Percentiles rank a stretch among this genome's conserved stretches.
Evolutionary conservation across 257 asterid genomes (phyloP).

Genomic region (Scutellaria minor): DNA sequence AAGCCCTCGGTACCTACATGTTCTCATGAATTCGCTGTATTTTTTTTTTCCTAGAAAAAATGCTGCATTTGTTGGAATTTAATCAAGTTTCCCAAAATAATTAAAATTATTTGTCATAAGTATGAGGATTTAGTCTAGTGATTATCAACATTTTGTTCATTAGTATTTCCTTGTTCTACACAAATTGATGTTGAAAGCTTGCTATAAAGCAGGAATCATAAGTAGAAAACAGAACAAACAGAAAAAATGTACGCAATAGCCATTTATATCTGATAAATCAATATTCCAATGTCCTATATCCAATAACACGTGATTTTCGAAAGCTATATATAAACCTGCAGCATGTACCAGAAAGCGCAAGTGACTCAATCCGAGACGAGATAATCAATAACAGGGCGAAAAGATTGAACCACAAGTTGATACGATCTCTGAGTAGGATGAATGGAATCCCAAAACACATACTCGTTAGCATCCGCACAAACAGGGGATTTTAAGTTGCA

Average conservation of each 20-base stretch:
- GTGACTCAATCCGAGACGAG: constrained; percentile 34
- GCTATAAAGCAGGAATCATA: neutral
- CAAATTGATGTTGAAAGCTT: neutral
- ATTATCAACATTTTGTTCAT: neutral
- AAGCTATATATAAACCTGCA: too few species aligned
- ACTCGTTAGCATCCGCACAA: constrained; percentile 58
- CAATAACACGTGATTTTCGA: too few species aligned
- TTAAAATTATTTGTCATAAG: neutral
- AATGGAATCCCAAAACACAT: constrained; percentile 73
- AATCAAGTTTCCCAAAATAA: neutral
- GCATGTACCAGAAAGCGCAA: too few species aligned
- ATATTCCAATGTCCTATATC: neutral
- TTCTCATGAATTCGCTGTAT: neutral
- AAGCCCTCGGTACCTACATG: neutral
- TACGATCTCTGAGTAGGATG: constrained; percentile 70
- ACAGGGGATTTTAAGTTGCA: constrained; percentile 57
- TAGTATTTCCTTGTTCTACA: neutral
- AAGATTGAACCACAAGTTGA: constrained; percentile 40
- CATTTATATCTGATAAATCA: neutral
- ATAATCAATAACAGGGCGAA: constrained; percentile 49
- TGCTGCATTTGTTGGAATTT: neutral
- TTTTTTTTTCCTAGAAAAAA: neutral
- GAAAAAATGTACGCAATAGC: too few species aligned
- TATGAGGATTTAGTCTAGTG: neutral
- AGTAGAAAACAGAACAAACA: neutral